Percentiles rank a stretch among this genome's conserved stretches.
phyloP scores from a whole-genome alignment of 2,329 filamentous ascomycete species.

The Apiospora marii region DNA sequence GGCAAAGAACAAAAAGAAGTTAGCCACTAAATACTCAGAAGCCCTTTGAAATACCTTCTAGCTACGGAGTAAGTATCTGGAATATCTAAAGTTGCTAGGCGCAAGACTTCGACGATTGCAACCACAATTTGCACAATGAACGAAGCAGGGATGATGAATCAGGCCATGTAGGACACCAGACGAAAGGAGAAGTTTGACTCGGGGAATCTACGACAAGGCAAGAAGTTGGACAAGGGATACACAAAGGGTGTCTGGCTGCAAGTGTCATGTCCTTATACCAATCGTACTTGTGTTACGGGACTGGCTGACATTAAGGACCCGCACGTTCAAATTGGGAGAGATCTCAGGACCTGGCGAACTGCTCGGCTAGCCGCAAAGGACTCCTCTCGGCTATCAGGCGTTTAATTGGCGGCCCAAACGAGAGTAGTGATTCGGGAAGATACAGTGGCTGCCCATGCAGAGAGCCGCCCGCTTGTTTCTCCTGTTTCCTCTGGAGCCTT shows the following conservation, averaged over 20 bases:
- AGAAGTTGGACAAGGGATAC: neutral
- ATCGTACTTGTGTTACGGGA: constrained; percentile 4
- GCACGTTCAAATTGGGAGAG: neutral
- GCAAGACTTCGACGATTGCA: neutral
- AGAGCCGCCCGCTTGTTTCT: neutral
- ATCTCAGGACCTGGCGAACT: neutral
- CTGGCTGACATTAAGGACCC: neutral
- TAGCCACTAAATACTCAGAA: neutral
- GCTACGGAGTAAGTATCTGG: neutral
- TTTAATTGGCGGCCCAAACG: constrained; percentile 13
- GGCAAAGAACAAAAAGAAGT: neutral
- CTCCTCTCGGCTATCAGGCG: neutral
- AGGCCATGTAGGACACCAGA: constrained; percentile 3
- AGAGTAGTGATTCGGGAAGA: constrained; percentile 2
- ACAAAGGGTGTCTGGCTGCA: constrained; percentile 18
- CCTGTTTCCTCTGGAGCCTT: neutral
- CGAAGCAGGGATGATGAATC: neutral
- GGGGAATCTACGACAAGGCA: neutral
- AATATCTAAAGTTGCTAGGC: neutral
- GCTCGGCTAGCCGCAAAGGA: neutral
- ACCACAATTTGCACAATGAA: neutral
- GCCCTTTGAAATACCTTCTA: neutral
- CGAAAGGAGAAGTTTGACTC: constrained; percentile 13
- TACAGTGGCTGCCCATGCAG: constrained; percentile 6
- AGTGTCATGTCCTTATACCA: constrained; percentile 13